A percentile compares a stretch with the other conserved stretches of the same genome.
Evolutionary conservation across 495 filamentous ascomycete species (phyloP).

Genomic region (Evernia prunastri): DNA sequence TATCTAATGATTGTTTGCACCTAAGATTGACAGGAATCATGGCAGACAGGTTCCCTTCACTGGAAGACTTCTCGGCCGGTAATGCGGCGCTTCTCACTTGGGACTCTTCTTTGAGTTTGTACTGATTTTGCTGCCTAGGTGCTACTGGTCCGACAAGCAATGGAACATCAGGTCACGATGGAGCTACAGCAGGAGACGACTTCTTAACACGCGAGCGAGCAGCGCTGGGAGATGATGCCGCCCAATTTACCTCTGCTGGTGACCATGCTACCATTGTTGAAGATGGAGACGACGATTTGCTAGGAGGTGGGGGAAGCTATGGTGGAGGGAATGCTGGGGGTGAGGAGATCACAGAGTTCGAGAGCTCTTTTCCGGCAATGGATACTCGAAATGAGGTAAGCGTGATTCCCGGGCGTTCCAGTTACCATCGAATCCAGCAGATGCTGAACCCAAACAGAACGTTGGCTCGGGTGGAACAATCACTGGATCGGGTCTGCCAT

Average conservation of each 20-base stretch:
- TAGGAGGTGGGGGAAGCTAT: constrained; percentile 53
- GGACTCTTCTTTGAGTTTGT: constrained; percentile 31
- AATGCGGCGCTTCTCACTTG: constrained; percentile 31
- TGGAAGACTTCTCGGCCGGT: constrained; percentile 94
- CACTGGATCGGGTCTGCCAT: constrained; percentile 73
- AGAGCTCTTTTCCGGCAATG: constrained; percentile 81
- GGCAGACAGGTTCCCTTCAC: constrained; percentile 93
- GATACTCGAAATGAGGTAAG: constrained; percentile 74
- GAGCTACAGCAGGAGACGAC: constrained; percentile 52
- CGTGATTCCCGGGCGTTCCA: background rate
- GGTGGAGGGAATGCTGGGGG: constrained; percentile 36
- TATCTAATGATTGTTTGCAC: background rate
- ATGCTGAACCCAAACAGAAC: constrained; percentile 43
- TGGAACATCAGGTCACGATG: constrained; percentile 36
- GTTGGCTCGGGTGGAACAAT: constrained; percentile 84
- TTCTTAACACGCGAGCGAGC: constrained; percentile 89
- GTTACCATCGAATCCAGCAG: background rate
- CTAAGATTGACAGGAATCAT: constrained; percentile 42
- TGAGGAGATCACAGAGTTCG: constrained; percentile 65
- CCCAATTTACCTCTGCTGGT: constrained; percentile 75
- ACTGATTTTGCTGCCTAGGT: constrained; percentile 36
- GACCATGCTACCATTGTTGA: constrained; percentile 53
- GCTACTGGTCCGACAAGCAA: constrained; percentile 48
- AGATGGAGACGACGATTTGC: constrained; percentile 59
- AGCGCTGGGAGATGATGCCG: constrained; percentile 81